Percentiles rank a stretch among this genome's conserved stretches.
These are phyloP conservation scores for Aspergillus sergii DNA, from an alignment of 2,329 filamentous ascomycete genomes.

Conservation along the genomic window DNA sequence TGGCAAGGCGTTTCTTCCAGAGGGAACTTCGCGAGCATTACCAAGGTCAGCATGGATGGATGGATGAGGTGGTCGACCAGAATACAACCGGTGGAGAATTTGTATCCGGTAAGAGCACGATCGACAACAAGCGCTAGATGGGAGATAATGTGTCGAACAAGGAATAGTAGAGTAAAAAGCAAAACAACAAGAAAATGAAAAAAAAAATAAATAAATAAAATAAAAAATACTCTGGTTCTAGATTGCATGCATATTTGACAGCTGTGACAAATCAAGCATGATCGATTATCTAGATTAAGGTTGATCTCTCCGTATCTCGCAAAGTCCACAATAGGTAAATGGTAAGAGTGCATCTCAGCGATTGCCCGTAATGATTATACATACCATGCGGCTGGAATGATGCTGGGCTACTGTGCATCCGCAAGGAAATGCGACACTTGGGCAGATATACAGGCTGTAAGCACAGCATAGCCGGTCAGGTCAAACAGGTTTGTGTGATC, in stretches of 20 bases:
- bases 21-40: not conserved
- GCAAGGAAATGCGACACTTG: not conserved
- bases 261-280: not conserved
- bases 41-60: not conserved
- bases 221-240: not conserved
- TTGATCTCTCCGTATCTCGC: conserved; percentile 1
- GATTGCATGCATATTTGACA: not conserved
- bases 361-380: not conserved
- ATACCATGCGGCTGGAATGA: not conserved
- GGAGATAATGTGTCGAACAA: not conserved
- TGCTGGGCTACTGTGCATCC: not conserved
- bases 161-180: not conserved
- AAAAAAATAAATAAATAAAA: not conserved
- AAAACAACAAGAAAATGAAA: too few species aligned
- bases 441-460: not conserved
- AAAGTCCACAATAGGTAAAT: conserved; percentile 4
- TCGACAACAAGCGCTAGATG: not conserved
- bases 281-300: not conserved
- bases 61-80: not conserved
- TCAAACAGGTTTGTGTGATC: conserved; percentile 5
- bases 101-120: not conserved
- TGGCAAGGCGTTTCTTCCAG: not conserved
- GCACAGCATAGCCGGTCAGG: not conserved
- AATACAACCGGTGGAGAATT: not conserved
- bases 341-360: not conserved